Evolutionary conservation across 495 filamentous ascomycete genomes (phyloP), one percentile per base, ranked within the genome.

Genomic region (Penicillium taxi): DNA sequence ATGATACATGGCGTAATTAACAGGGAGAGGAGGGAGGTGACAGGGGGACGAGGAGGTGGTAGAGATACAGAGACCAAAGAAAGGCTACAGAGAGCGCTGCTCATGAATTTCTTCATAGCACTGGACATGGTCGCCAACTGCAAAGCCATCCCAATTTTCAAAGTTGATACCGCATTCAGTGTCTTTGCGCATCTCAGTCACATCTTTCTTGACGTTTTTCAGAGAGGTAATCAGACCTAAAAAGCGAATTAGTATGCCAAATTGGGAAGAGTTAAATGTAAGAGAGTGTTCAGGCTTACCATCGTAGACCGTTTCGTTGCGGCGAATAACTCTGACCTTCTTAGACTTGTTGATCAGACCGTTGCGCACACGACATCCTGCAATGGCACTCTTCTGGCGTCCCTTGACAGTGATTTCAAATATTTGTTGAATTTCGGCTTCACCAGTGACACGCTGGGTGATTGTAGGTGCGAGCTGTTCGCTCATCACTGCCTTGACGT

Each of bases 101-200:
- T 88, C 86, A 20, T 51, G 55, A 12, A 78, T 70, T 63, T 88
- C 80, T 52, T 95, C 87, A 53, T 90, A 89, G 14, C 77, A 74
- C 65, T 95, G 90, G 42, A 96, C 68, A 46, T 79, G 73, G 63
- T 99, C 93, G 16, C 89, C 91, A 21, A 78, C 69, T 39, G 77
- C 53, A 61, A 96, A 85, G 13, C 74, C 80, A 12, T 77, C 66
- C 82, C 85, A 96, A 24, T 64, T 70, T 6, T 81, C 75, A 50
- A 99, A 95, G 24, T 72, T 77, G 41, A 99, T 81, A 33, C 93
- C 93, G 50, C 93, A 99, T 56, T 99, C 93, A 26, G 68, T 77
- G 26, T 85, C 88, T 69, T 94, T 96, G 49, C 77, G 80, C 77
- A 90, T 88, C 52, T 94, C 84, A 6, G 67, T 66, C 5, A 88